Evolutionary conservation across 768 basidiomycete genomes (phyloP), one percentile per base, ranked within the genome.

Genomic region (Amylocystis lapponica): DNA sequence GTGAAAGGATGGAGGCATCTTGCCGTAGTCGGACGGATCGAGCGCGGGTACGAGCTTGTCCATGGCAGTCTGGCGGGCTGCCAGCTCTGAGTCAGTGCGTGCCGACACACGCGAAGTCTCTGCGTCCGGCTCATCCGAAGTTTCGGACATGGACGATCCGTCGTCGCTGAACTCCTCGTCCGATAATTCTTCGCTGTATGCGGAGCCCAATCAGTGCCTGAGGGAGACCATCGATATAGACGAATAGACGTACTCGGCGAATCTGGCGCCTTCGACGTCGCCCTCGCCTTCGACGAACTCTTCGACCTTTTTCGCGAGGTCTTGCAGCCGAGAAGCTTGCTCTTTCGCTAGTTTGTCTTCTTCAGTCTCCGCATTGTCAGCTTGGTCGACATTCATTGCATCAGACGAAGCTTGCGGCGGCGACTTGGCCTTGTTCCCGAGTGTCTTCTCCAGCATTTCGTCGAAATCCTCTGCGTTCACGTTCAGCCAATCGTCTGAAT

Each of bases 261-360:
- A 95, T 49, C 72, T 66, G 0, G 92, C 96, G 3, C 96, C 96
- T 49, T 90, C 85, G 8, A 96, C 47, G 46, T 88, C 85, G 2
- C 96, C 96, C 57, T 94, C 66, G 2, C 87, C 92, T 52, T 91
- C 81, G 2, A 99, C 82, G 58, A 99, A 99, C n/a, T 70, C 68
- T 53, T 88, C 85, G 1, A 99, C 90, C 58, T 89, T 88, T 47
- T 75, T 66, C 10, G 96, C 94, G 40, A 99, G 71, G 47, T 76
- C 74, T 52, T 79, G 80, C 23, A 98, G 65, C 47, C 76, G 78
- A 17, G 71, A 60, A 9, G 91, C 83, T 58, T 90, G 85, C 46
- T 77, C 72, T 21, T 77, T 74, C 6, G 78, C 74, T 4, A 82
- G 31, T 17, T 62, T 68, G 42, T 81, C 79, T 56, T 78, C 77